Percentiles rank a stretch among this genome's conserved stretches.
These are phyloP conservation scores for Silene vulgaris DNA, from an alignment of 179 eudicot genomes.

Conservation along the genomic window DNA sequence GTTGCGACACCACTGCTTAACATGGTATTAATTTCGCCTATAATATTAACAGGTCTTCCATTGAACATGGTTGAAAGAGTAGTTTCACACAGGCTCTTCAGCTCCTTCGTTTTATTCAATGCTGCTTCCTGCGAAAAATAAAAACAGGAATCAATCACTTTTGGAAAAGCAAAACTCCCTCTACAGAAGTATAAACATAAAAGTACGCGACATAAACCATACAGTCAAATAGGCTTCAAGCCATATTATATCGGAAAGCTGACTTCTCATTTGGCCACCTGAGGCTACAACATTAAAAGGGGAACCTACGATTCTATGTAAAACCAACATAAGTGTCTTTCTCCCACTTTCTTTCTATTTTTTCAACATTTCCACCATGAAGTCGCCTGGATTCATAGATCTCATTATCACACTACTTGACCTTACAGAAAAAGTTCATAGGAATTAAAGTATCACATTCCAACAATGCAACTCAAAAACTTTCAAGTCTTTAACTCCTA, in stretches of 20 bases:
- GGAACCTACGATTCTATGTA: not conserved
- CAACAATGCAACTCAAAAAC: not conserved
- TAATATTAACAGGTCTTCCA: constrained; percentile 88
- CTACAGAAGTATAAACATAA: not conserved
- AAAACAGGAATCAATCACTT: constrained; percentile 8
- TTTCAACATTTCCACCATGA: not conserved
- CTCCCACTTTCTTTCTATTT: no score
- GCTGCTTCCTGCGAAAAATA: constrained; percentile 71
- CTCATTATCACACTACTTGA: no score
- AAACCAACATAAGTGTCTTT: not conserved
- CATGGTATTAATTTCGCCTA: constrained; percentile 85
- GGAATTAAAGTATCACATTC: no score
- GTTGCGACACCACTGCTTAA: constrained; percentile 43
- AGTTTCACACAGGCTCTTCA: constrained; percentile 86
- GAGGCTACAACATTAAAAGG: not conserved
- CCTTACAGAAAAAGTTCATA: no score
- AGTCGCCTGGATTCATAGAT: not conserved
- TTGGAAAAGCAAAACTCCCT: not conserved
- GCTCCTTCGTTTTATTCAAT: constrained; percentile 65
- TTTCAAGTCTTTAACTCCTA: not conserved
- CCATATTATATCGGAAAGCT: not conserved
- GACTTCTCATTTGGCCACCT: not conserved
- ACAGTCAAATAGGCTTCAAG: not conserved
- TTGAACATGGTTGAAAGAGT: constrained; percentile 82
- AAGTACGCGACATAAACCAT: not conserved